phyloP scores from a whole-genome alignment of 305 asterid species.

The Fraxinus sp. region DNA sequence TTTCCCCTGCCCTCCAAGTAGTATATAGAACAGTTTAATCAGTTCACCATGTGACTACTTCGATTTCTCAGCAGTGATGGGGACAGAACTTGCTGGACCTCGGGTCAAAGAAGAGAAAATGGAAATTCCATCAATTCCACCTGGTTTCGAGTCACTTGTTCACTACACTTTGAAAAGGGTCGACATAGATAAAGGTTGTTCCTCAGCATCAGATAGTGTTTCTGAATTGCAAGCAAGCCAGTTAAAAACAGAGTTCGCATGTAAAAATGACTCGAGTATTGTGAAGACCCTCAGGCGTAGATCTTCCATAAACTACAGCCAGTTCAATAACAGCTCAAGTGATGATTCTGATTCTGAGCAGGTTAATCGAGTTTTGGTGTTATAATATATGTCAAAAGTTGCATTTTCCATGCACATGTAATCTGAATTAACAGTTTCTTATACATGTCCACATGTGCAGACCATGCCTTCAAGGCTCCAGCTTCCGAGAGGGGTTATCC shows the following conservation, averaged over 20 bases:
- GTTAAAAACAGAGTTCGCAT: slow-evolving; percentile 42
- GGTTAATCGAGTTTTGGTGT: slow-evolving; percentile 36
- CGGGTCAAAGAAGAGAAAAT: slow-evolving; percentile 68
- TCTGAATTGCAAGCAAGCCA: slow-evolving; percentile 34
- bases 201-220: slow-evolving; percentile 36
- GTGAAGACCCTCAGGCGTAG: slow-evolving; percentile 45
- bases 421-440: slow-evolving; percentile 16
- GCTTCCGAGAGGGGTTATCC: slow-evolving; percentile 67
- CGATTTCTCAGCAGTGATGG: slow-evolving; percentile 53
- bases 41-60: slow-evolving; percentile 2
- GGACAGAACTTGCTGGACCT: slow-evolving; percentile 71
- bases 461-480: slow-evolving; percentile 25
- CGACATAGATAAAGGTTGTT: slow-evolving; percentile 37
- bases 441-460: slow-evolving; percentile 36
- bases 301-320: slow-evolving; percentile 50
- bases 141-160: slow-evolving; percentile 84
- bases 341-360: slow-evolving; percentile 60
- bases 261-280: slow-evolving; percentile 40
- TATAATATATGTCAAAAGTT: background rate
- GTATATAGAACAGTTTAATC: background rate
- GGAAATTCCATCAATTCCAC: slow-evolving; percentile 72
- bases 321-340: slow-evolving; percentile 42
- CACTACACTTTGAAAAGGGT: slow-evolving; percentile 61
- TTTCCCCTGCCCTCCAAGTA: background rate
- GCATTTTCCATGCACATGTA: background rate